phyloP scores from a whole-genome alignment of 1,284 basidiomycete species.

The Heterobasidion parviporum region DNA sequence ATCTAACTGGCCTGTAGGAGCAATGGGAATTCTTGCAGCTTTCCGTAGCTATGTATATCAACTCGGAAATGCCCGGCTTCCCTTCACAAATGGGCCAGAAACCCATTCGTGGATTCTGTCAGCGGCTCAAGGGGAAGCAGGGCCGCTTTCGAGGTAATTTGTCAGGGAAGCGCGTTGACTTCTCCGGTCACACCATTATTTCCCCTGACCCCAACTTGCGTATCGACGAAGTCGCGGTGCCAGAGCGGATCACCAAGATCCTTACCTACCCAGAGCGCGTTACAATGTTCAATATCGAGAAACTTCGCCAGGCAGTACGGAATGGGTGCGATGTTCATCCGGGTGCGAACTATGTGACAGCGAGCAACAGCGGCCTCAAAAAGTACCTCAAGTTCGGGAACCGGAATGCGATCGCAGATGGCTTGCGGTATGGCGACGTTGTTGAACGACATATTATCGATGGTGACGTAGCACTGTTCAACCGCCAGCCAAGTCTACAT shows the following conservation, averaged over 20 bases:
- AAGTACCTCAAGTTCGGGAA: constrained; percentile 83
- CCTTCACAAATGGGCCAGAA: constrained; percentile 80
- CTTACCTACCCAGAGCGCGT: constrained; percentile 97
- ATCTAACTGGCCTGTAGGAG: constrained; percentile 44
- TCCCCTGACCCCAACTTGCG: constrained; percentile 97
- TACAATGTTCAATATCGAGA: constrained; percentile 85
- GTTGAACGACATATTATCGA: constrained; percentile 95
- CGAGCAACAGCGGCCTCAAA: constrained; percentile 72
- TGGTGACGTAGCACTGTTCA: constrained; percentile 97
- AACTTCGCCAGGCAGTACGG: constrained; percentile 70
- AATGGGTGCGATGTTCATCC: constrained; percentile 93
- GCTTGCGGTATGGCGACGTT: constrained; percentile 76
- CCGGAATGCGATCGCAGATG: constrained; percentile 66
- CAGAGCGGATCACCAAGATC: constrained; percentile 92
- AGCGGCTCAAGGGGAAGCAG: constrained; percentile 97
- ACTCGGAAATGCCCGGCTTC: constrained; percentile 93
- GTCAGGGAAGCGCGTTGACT: constrained; percentile 98
- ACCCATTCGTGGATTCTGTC: constrained; percentile 94
- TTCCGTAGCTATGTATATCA: constrained; percentile 96
- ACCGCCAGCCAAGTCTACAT: constrained; percentile 97
- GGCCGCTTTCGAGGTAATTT: constrained; percentile 98
- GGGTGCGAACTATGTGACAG: constrained; percentile 90
- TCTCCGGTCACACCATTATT: constrained; percentile 97
- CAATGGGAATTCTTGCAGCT: constrained; percentile 98
- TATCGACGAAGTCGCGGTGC: constrained; percentile 98